Base-by-base conservation (phyloP, 768 basidiomycete species). In the Gloeopeniophorella convolvens region DNA sequence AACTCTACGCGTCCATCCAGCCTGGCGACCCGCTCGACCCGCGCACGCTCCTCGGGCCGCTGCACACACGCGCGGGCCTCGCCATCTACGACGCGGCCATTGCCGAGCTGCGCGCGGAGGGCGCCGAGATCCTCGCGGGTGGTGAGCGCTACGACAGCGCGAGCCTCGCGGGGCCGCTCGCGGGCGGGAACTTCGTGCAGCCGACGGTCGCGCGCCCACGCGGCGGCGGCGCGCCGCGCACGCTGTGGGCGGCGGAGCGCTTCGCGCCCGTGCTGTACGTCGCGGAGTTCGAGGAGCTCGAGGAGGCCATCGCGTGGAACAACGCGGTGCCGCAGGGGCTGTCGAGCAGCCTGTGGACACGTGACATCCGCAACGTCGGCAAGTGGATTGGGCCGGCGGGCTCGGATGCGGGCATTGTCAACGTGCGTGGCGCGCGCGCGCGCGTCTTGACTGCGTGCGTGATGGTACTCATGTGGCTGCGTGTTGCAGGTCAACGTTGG, bases 371-470 rank as follows among this genome's bases (percentile, higher is more conserved):
- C 52, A 83, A 85, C 59, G 70, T 96, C 45, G 91, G 94, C 44
- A 87, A 82, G 68, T 96, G 92, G 90, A 83, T 95, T 57, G 91
- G 93, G 11, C 86, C 92, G 33, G 74, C 75, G 51, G 94, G 94
- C 26, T 87, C 85, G 21, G 95, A 97, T 65, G 74, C 86, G 33
- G 95, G 95, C 6, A 96, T 94, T 57, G 89, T 93, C 53, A 93
- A 94, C 68, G 90, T 89, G 64, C 63, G 81, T 72, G 5, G n/a
- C n/a, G 24, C 16, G 37, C 45, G 41, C 30, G 7, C 1, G 9
- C 28, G 18, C 3, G 7, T 42, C 9, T 6, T 30, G 44, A 45
- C 45, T 35, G 35, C n/a, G 16, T n/a, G 18, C 13, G 13, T 3
- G 8, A 13, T 28, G 24, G 36, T 23, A 12, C 23, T 18, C 41